Percentiles rank a stretch among this genome's conserved stretches.
Evolutionary conservation across 1,284 basidiomycete genomes (phyloP).

Genomic region (Puccinia coronata): DNA sequence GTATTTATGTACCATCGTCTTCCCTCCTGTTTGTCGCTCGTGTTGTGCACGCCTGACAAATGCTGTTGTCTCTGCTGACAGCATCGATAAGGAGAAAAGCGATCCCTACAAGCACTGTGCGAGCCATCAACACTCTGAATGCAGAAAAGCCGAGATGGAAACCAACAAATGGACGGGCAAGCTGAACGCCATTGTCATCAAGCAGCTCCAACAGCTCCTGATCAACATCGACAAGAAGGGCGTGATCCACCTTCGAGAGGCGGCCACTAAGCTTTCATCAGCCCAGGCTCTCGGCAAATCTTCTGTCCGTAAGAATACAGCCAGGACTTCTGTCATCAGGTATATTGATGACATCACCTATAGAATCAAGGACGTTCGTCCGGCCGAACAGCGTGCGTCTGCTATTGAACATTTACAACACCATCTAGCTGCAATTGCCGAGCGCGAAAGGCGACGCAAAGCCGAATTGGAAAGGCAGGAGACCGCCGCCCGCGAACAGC

Average conservation of each 20-base stretch:
- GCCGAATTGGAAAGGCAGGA: conserved; percentile 64
- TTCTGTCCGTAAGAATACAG: conserved; percentile 70
- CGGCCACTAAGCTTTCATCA: conserved; percentile 72
- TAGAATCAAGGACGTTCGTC: conserved; percentile 63
- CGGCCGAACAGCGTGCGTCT: conserved; percentile 50
- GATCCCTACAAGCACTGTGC: conserved; percentile 97
- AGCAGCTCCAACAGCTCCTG: conserved; percentile 64
- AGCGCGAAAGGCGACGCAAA: conserved; percentile 64
- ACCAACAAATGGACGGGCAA: conserved; percentile 75
- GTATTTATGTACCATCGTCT: too few species aligned
- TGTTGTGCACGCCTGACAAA: too few species aligned
- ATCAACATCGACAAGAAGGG: conserved; percentile 60
- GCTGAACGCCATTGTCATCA: conserved; percentile 77
- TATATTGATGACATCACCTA: conserved; percentile 77
- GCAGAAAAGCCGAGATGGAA: conserved; percentile 73
- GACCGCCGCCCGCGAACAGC: conserved; percentile 63
- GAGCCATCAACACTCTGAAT: conserved; percentile 94
- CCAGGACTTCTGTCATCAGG: conserved; percentile 75
- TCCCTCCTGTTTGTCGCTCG: conserved; percentile 2
- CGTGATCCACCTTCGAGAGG: conserved; percentile 72
- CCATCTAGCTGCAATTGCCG: conserved; percentile 59
- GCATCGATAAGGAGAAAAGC: conserved; percentile 81
- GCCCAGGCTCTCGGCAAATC: conserved; percentile 73
- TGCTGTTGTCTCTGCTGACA: not conserved
- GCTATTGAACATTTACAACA: conserved; percentile 54